Evolutionary conservation across 176 grass and related monocot species (phyloP).

Genomic region (Neostapfia colusana): DNA sequence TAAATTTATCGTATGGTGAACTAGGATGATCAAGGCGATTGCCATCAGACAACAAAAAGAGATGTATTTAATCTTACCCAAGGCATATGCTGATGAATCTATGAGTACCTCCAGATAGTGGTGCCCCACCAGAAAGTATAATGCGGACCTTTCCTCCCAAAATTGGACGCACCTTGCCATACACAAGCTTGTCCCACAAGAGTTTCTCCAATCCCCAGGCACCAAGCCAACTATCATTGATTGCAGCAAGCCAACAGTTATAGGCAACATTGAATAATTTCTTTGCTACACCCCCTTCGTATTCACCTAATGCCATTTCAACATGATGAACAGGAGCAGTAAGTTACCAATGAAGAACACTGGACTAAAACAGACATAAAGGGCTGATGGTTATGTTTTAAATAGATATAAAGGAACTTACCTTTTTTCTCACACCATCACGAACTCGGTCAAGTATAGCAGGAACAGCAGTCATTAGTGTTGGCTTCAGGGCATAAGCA

Average conservation of each 20-base stretch:
- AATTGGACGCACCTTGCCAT: slow-evolving; percentile 72
- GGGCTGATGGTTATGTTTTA: background rate
- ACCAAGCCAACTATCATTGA: slow-evolving; percentile 92
- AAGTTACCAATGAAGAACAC: slow-evolving; percentile 22
- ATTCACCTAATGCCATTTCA: slow-evolving; percentile 59
- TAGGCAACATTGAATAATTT: slow-evolving; percentile 80
- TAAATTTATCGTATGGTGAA: background rate
- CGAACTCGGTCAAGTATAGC: slow-evolving; percentile 89
- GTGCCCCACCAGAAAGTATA: slow-evolving; percentile 86
- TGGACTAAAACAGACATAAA: slow-evolving; percentile 13
- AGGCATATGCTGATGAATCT: slow-evolving; percentile 98
- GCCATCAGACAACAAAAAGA: slow-evolving; percentile 19
- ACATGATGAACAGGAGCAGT: too few species aligned
- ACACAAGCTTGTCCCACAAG: slow-evolving; percentile 86
- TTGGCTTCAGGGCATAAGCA: slow-evolving; percentile 80
- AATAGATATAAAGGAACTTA: slow-evolving; percentile 27
- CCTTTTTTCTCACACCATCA: slow-evolving; percentile 91
- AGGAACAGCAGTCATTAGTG: slow-evolving; percentile 88
- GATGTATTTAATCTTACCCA: slow-evolving; percentile 57
- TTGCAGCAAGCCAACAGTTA: slow-evolving; percentile 60
- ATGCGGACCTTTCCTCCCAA: slow-evolving; percentile 86
- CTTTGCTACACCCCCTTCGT: slow-evolving; percentile 76
- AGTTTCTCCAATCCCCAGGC: slow-evolving; percentile 87
- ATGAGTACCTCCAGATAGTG: slow-evolving; percentile 85
- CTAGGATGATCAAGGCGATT: slow-evolving; percentile 8